Conservation (phyloP, 1,284 basidiomycete species). For the Puccinia hordei region DNA sequence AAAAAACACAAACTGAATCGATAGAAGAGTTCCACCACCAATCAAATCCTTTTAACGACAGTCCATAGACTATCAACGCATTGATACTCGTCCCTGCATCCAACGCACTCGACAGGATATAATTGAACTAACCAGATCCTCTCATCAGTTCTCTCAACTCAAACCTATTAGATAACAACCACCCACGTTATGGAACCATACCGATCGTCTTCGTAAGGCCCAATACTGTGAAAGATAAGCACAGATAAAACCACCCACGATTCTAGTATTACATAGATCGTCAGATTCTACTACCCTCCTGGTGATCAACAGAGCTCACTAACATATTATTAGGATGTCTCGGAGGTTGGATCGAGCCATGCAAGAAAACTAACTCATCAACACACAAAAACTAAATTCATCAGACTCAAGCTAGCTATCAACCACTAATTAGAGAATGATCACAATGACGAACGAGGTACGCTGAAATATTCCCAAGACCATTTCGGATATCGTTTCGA, state of each 20-base stretch:
- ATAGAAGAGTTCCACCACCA: slow-evolving; percentile 44
- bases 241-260: slow-evolving; percentile 54
- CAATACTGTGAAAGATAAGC: slow-evolving; percentile 56
- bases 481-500: slow-evolving; percentile 53
- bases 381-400: background rate
- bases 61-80: slow-evolving; percentile 56
- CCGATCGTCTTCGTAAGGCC: slow-evolving; percentile 53
- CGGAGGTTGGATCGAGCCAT: slow-evolving; percentile 41
- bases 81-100: slow-evolving; percentile 58
- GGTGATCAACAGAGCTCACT: slow-evolving; percentile 17
- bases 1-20: slow-evolving; percentile 17
- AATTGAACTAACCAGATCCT: slow-evolving; percentile 52
- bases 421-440: too few relatives aligned
- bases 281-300: background rate
- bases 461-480: slow-evolving; percentile 54
- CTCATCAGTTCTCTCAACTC: background rate
- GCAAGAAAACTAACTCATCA: slow-evolving; percentile 29
- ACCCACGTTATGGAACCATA: slow-evolving; percentile 57
- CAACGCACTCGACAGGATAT: slow-evolving; percentile 54
- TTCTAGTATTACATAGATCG: too few relatives aligned
- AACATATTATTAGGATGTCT: slow-evolving; percentile 42
- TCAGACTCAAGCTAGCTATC: too few relatives aligned
- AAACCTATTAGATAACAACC: too few relatives aligned
- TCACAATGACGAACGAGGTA: slow-evolving; percentile 53
- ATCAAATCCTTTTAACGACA: slow-evolving; percentile 46